Evolutionary conservation across 2,329 filamentous ascomycete genomes (phyloP), one percentile per base, ranked within the genome.

Genomic region (Fusarium secorum): DNA sequence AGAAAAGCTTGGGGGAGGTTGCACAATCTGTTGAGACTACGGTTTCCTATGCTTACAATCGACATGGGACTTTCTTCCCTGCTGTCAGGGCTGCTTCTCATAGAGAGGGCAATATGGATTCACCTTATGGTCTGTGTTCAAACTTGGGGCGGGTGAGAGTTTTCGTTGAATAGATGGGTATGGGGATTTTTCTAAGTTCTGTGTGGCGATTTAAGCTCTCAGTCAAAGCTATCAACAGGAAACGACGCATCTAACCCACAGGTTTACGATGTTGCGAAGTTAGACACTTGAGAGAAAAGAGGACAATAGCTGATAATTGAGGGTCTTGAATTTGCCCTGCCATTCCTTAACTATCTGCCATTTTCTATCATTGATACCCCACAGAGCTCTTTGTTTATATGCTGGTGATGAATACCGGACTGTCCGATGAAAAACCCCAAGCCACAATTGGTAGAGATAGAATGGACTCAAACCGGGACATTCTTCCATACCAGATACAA

Each of bases 31-130:
- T 32, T 13, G n/a, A 48, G 28, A 9, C 3, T 0, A 7, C 28
- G 0, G 11, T 9, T 22, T 22, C 0, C 1, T 32, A 18, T 22
- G 22, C 1, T 0, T 48, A 22, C 7, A 13, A 0, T 1, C 45
- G 2, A 10, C 0, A 8, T 1, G 28, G 20, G 11, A 22, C 0
- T 1, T 22, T 48, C 5, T 32, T 48, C 10, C 28, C 28, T 7
- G 2, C 7, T 0, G 7, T 32, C 0, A 48, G 15, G 45, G n/a
- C 11, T 22, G 7, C 45, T 9, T 48, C 45, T 2, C 2, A 15
- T 11, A 30, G 3, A 0, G 44, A n/a, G 6, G 26, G 20, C 0
- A 6, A 0, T 0, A 4, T 2, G 2, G 7, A 46, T 8, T 8
- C 26, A 5, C 9, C 5, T 0, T 15, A 15, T n/a, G 13, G 2